Conservation (phyloP, 1,284 basidiomycete genomes). For the Tremellales sp. region DNA sequence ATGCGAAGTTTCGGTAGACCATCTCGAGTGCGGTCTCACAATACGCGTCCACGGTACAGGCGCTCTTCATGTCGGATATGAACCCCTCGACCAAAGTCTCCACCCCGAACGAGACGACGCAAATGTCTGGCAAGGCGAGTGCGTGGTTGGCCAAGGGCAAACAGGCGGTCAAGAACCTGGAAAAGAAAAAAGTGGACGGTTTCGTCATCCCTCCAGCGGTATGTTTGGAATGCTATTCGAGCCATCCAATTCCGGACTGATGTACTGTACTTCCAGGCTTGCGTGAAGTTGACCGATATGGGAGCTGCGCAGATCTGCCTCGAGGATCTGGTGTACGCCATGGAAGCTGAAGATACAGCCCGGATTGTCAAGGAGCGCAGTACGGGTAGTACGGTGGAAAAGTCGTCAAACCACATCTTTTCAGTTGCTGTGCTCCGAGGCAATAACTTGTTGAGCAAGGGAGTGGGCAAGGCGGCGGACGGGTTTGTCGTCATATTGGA, state of each 20-base stretch:
- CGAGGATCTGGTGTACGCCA: constrained; percentile 39
- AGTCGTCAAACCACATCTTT: constrained; percentile 28
- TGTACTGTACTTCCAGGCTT: constrained; percentile 24
- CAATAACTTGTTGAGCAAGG: constrained; percentile 35
- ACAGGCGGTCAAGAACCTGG: constrained; percentile 42
- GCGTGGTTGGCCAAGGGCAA: constrained; percentile 48
- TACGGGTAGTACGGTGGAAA: constrained; percentile 1
- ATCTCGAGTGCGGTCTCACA: constrained; percentile 37
- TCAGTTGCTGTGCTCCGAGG: constrained; percentile 38
- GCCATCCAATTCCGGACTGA: neutral
- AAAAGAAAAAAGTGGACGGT: constrained; percentile 40
- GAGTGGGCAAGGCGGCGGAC: constrained; percentile 37
- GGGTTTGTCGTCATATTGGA: constrained; percentile 40
- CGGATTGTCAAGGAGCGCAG: constrained; percentile 32
- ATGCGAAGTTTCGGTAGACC: constrained; percentile 23
- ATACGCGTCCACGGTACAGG: constrained; percentile 43
- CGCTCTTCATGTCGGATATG: constrained; percentile 42
- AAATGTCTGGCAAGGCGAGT: constrained; percentile 39
- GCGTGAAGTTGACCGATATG: constrained; percentile 48
- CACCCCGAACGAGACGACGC: constrained; percentile 25
- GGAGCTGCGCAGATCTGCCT: constrained; percentile 34
- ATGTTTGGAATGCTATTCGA: constrained; percentile 12
- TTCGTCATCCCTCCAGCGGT: constrained; percentile 38
- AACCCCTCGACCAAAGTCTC: constrained; percentile 24
- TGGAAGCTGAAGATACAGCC: constrained; percentile 44